Evolutionary conservation across 2,329 filamentous ascomycete species (phyloP), one percentile per base, ranked within the genome.

Genomic region (Colletotrichum theobromicola): DNA sequence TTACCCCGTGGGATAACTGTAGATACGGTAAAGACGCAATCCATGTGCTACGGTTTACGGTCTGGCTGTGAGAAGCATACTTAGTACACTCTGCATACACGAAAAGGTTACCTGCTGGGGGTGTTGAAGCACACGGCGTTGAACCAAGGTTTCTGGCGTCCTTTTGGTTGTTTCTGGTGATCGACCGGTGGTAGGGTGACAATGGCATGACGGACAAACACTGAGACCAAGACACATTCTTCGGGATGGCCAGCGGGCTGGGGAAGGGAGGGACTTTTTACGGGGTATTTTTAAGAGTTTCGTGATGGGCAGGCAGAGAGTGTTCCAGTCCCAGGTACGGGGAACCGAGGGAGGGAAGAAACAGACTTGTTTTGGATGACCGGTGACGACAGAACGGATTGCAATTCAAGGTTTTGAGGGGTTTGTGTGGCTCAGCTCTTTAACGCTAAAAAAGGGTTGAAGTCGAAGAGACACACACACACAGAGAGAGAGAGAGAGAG

Each of bases 321-420:
- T 2, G 64, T 55, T 35, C 34, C 63, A 6, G 32, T 35, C 24
- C 15, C 21, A 15, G 24, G 16, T 30, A 58, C 15, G 50, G 30
- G 57, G 21, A 26, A 24, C 15, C 42, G 65, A 21, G 34, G 10
- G 16, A 32, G 12, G 37, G n/a, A 37, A 61, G 46, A 58, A 70
- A 70, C 58, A 58, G 50, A 57, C 42, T 73, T 21, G 26, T 60
- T 64, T 57, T 46, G 26, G 21, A n/a, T 21, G n/a, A 18, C 8
- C 21, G 12, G 30, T 68, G 37, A 58, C 46, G 63, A 55, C 34
- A 63, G 57, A 15, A 12, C n/a, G 28, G n/a, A 64, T 58, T 21
- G 34, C 26, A 70, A 35, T 21, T 30, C 70, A 58, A 73, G 70
- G 66, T 64, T 73, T 73, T 15, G 21, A 28, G 32, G 58, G 58